phyloP scores from a whole-genome alignment of 768 basidiomycete species.

The Macrolepiota albuminosa region DNA sequence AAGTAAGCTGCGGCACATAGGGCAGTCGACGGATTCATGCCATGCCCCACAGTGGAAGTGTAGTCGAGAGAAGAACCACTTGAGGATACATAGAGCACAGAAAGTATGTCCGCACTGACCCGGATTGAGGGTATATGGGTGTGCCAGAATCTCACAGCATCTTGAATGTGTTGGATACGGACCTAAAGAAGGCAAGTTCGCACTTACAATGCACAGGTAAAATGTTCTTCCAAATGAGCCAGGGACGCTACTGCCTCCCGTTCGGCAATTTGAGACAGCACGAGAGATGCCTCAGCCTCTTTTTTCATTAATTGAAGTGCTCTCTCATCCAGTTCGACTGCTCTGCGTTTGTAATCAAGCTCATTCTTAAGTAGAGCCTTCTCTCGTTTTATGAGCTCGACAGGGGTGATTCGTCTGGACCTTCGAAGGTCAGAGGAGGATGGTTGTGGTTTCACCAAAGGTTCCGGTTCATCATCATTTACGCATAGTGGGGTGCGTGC shows the following conservation, averaged over 20 bases:
- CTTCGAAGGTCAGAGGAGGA: slow-evolving; percentile 25
- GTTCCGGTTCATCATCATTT: slow-evolving; percentile 8
- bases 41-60: slow-evolving; percentile 60
- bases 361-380: slow-evolving; percentile 31
- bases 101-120: slow-evolving; percentile 63
- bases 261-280: slow-evolving; percentile 38
- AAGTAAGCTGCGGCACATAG: slow-evolving; percentile 55
- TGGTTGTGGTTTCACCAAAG: slow-evolving; percentile 12
- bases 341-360: slow-evolving; percentile 32
- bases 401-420: slow-evolving; percentile 34
- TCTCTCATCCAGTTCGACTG: slow-evolving; percentile 37
- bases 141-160: slow-evolving; percentile 62
- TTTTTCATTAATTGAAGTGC: slow-evolving; percentile 30
- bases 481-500: neutral
- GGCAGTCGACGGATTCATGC: slow-evolving; percentile 66
- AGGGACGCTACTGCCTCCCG: slow-evolving; percentile 39
- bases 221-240: slow-evolving; percentile 54
- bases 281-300: slow-evolving; percentile 35
- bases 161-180: slow-evolving; percentile 26
- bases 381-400: slow-evolving; percentile 35
- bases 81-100: slow-evolving; percentile 60
- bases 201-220: slow-evolving; percentile 59
- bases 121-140: slow-evolving; percentile 52
- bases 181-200: neutral
- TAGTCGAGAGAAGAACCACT: slow-evolving; percentile 65